Percentiles rank a stretch among this genome's conserved stretches.
Conservation (phyloP, 1,139 yeast species). For the Candida frijolesensis region DNA sequence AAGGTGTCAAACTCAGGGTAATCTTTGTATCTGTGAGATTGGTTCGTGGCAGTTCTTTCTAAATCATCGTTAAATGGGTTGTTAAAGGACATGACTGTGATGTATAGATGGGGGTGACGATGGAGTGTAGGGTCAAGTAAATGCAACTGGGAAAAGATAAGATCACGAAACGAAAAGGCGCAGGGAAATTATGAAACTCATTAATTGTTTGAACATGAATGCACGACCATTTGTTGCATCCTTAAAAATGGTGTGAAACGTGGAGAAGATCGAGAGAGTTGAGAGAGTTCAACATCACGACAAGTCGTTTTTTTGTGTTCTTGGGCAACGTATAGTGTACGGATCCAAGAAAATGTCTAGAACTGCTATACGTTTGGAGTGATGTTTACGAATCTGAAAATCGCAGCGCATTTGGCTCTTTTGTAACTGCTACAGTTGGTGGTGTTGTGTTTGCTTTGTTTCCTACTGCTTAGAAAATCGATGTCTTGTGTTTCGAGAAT, state of each 20-base stretch:
- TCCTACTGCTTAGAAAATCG: conserved; percentile 54
- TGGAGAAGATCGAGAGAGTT: conserved; percentile 53
- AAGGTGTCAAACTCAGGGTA: conserved; percentile 44
- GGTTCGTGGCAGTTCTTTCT: conserved; percentile 24
- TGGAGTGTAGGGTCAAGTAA: not conserved
- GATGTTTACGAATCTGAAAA: conserved; percentile 78
- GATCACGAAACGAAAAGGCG: not conserved
- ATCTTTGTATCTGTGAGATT: conserved; percentile 33
- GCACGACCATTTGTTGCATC: too few species aligned
- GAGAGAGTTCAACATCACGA: conserved; percentile 79
- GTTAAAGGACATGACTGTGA: conserved; percentile 37
- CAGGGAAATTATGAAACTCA: too few species aligned
- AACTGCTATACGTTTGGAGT: conserved; percentile 63
- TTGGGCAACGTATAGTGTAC: conserved; percentile 81
- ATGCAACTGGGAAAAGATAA: not conserved
- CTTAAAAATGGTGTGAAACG: too few species aligned
- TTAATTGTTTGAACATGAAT: too few species aligned
- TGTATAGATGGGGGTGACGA: not conserved
- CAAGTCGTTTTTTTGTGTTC: conserved; percentile 82
- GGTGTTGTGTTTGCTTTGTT: conserved; percentile 62
- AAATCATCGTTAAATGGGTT: conserved; percentile 30
- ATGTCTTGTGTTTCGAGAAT: conserved; percentile 36
- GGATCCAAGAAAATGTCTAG: conserved; percentile 78
- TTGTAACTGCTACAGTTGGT: conserved; percentile 87
- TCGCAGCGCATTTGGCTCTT: conserved; percentile 96